These are phyloP conservation scores for Mucor indicus DNA, from an alignment of 371 early-diverging fungal genomes.

Conservation along the genomic window DNA sequence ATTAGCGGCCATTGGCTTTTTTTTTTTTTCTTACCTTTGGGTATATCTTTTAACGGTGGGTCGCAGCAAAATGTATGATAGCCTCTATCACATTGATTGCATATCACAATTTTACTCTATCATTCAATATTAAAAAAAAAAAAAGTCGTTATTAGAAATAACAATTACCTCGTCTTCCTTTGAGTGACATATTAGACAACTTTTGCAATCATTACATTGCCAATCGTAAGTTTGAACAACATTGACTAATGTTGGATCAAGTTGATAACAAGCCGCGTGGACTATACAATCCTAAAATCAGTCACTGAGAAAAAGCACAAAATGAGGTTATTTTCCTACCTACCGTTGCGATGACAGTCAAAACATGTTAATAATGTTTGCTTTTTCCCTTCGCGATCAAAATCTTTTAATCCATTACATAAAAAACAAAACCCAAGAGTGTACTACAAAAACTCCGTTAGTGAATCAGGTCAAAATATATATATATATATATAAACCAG, in stretches of 20 bases:
- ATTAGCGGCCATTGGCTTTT: not conserved
- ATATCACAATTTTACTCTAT: conserved; percentile 33
- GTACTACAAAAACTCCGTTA: conserved; percentile 13
- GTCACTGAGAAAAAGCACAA: not conserved
- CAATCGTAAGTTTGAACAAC: conserved; percentile 40
- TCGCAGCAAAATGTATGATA: conserved; percentile 34
- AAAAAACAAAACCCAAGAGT: conserved; percentile 28
- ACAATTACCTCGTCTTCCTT: conserved; percentile 37
- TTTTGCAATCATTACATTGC: conserved; percentile 48
- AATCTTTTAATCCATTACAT: conserved; percentile 27
- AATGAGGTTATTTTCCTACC: conserved; percentile 15
- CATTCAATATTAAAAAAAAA: conserved; percentile 5
- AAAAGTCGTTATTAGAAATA: not conserved
- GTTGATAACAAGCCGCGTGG: conserved; percentile 27
- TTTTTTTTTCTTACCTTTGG: conserved; percentile 28
- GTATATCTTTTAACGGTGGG: conserved; percentile 27
- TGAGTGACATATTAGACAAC: conserved; percentile 32
- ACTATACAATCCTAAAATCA: conserved; percentile 15
- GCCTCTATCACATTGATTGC: conserved; percentile 35
- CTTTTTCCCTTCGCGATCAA: conserved; percentile 15
- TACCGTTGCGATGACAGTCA: conserved; percentile 42
- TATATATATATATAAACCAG: too few species aligned
- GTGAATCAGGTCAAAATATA: too few species aligned
- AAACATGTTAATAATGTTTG: conserved; percentile 22
- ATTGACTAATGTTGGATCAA: conserved; percentile 19